Percentiles rank a stretch among this genome's conserved stretches.
Conservation (phyloP, 2,329 filamentous ascomycete genomes). For the Diaporthe australafricana region DNA sequence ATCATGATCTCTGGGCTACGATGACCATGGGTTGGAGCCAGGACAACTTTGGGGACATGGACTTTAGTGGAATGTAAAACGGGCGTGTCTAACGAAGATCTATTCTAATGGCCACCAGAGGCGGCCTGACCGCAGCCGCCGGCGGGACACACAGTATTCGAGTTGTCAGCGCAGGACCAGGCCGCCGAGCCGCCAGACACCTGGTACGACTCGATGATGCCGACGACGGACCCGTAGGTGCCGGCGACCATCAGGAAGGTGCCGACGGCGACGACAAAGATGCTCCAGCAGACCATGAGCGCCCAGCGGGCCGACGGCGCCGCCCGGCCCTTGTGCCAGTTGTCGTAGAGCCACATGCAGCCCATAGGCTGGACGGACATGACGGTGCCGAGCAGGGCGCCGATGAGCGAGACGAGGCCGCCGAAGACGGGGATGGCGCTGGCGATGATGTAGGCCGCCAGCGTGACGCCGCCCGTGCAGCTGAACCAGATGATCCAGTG, state of each 20-base stretch:
- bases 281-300: neutral
- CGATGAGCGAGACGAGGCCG: conserved; percentile 4
- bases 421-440: conserved; percentile 15
- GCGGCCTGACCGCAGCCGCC: too few species aligned
- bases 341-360: conserved; percentile 14
- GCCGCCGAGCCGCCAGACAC: conserved; percentile 1
- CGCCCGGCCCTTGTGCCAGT: neutral
- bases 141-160: neutral
- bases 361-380: conserved; percentile 11
- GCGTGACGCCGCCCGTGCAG: conserved; percentile 40
- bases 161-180: conserved; percentile 17
- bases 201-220: conserved; percentile 7
- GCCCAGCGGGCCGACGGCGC: neutral
- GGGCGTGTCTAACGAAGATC: too few species aligned
- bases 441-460: conserved; percentile 47
- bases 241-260: conserved; percentile 15
- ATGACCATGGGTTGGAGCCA: conserved; percentile 60
- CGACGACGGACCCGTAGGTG: conserved; percentile 6
- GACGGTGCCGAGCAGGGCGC: neutral
- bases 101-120: too few species aligned
- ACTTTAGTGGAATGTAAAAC: neutral
- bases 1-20: conserved; percentile 60
- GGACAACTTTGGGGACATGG: conserved; percentile 22
- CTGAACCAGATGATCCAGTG: conserved; percentile 52
- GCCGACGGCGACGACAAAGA: neutral